Evolutionary conservation across 768 basidiomycete species (phyloP).

Genomic region (Serpula lacrymans): DNA sequence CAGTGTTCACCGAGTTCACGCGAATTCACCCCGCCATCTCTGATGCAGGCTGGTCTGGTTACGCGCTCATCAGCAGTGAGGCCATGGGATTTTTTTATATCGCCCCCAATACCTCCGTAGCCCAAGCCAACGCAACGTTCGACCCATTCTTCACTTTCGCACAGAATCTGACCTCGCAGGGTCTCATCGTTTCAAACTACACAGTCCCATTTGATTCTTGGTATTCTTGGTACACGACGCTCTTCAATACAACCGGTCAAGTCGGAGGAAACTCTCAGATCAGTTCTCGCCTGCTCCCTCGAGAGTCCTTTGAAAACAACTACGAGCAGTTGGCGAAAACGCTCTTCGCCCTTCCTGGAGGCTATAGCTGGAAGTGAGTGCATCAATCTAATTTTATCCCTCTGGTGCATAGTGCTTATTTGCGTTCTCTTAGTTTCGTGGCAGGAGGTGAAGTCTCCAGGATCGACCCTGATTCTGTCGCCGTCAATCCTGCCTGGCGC

Average conservation of each 20-base stretch:
- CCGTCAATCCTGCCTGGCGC: conserved; percentile 49
- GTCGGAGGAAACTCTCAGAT: conserved; percentile 26
- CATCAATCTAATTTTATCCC: background rate
- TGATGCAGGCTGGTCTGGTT: conserved; percentile 46
- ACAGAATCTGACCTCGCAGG: conserved; percentile 20
- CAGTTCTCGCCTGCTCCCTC: conserved; percentile 32
- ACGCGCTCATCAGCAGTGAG: conserved; percentile 10
- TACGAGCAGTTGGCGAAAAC: conserved; percentile 22
- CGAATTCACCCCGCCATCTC: conserved; percentile 33
- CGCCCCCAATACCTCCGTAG: conserved; percentile 34
- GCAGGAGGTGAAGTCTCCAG: conserved; percentile 42
- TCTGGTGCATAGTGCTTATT: background rate
- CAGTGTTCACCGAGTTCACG: conserved; percentile 33
- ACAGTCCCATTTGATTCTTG: conserved; percentile 21
- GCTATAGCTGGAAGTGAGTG: conserved; percentile 10
- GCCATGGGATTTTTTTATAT: conserved; percentile 18
- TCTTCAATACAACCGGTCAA: conserved; percentile 5
- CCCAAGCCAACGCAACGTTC: conserved; percentile 30
- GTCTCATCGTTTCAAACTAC: conserved; percentile 4
- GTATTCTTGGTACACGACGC: conserved; percentile 17
- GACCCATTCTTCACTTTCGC: conserved; percentile 27
- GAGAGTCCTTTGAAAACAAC: conserved; percentile 20
- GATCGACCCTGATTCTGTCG: conserved; percentile 34
- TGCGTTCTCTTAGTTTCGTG: conserved; percentile 36
- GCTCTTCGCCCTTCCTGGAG: conserved; percentile 9